Conservation (phyloP, 2,329 filamentous ascomycete species). For the Dryadomyces quercivorus region DNA sequence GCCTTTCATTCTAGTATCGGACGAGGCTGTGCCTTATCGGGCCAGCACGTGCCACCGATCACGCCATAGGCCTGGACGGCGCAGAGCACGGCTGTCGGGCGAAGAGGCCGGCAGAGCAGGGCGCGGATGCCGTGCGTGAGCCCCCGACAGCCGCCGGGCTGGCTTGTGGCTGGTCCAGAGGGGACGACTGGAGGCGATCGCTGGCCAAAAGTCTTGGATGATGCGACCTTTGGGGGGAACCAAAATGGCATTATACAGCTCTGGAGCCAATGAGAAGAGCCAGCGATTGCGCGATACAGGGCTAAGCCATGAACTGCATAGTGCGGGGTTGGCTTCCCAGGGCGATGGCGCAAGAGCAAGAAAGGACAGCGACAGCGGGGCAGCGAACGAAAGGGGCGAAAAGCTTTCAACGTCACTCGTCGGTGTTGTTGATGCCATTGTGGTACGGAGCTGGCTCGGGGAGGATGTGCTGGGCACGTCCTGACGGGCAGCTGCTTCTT, state of each 20-base stretch:
- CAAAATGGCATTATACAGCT: constrained; percentile 11
- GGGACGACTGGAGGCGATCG: no score
- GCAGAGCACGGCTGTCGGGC: neutral
- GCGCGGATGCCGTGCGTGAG: no score
- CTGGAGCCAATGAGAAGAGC: constrained; percentile 7
- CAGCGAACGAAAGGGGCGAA: neutral
- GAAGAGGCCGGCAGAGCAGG: neutral
- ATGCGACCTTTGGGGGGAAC: neutral
- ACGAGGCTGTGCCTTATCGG: no score
- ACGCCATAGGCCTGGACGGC: neutral
- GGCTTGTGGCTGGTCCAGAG: no score
- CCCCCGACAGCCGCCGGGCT: neutral
- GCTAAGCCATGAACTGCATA: constrained; percentile 9
- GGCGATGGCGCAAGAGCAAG: neutral
- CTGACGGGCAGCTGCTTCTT: neutral
- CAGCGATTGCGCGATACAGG: constrained; percentile 12
- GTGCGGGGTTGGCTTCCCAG: constrained; percentile 8
- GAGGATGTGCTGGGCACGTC: neutral
- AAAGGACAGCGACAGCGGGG: constrained; percentile 1
- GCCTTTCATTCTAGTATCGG: no score
- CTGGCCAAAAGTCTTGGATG: neutral
- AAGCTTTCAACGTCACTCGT: neutral
- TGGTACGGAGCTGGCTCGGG: neutral
- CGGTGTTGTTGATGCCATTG: neutral
- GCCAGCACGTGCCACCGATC: neutral